Base-by-base conservation (phyloP, 2,329 filamentous ascomycete species). In the Pseudogymnoascus sp. region DNA sequence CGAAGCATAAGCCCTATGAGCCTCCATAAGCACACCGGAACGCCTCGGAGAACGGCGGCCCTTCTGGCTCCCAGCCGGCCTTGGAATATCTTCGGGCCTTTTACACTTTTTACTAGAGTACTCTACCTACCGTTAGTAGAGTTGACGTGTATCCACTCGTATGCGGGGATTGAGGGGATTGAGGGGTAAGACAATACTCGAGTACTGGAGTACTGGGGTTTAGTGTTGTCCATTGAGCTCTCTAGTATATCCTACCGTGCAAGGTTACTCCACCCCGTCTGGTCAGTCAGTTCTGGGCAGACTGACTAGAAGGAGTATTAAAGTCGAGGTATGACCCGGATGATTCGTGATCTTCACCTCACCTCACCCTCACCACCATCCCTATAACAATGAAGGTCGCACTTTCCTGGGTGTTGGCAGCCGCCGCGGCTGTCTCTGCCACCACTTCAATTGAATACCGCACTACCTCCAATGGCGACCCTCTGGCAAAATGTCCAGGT, bases 401-500 rank as follows among this genome's bases (percentile, higher is more conserved):
- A 5, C 31, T 69, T n/a, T 50, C 63, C 8, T 67, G 61, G 64
- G 5, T 65, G 11, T 34, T 65, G 25, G 21, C 67, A 14, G 66
- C 64, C 40, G 44, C 63, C 28, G 50, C 66, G 3, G 62, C 44
- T 25, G 64, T 67, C 10, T 67, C 66, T 59, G 61, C 40, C 42
- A 62, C 44, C 12, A 62, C 44, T 12, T 62, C 61, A 42, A 53
- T 50, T 56, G 42, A 59, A n/a, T 44, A 37, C 8, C 38, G 50
- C 62, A 59, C 56, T 36, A 44, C 46, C 8, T 36, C 16, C 44
- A 50, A 44, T 59, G 46, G 42, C 36, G 67, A 70, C 44, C 63
- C 70, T 62, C 53, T 71, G 14, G 67, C 66, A 14, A 40, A 68
- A 16, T 85, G 82, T 69, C 81, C 81, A 5, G 82, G 82, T 8